A percentile compares a stretch with the other conserved stretches of the same genome.
Conservation (phyloP, 352 stramenopile genomes). For the Thalassiosira ordinaria region DNA sequence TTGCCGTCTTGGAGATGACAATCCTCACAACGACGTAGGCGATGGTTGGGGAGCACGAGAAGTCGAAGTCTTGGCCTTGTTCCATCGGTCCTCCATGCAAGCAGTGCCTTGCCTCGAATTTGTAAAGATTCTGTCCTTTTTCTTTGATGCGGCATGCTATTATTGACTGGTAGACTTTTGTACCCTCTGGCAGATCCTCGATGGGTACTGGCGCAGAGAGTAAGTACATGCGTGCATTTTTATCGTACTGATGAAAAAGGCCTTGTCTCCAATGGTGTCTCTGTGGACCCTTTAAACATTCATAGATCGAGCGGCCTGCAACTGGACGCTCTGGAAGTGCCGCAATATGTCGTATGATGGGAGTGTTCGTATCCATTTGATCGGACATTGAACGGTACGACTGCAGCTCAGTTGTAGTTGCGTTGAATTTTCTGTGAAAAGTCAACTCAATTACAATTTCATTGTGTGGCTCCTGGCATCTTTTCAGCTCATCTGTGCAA, state of each 20-base stretch:
- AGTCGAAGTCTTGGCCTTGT: constrained; percentile 26
- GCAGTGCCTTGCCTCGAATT: constrained; percentile 14
- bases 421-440: constrained; percentile 5
- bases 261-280: constrained; percentile 8
- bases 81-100: constrained; percentile 3
- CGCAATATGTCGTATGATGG: constrained; percentile 10
- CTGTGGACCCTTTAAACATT: constrained; percentile 14
- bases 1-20: too few relatives aligned
- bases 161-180: constrained; percentile 12
- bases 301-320: background rate
- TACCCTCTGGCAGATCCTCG: constrained; percentile 7
- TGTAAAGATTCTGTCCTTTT: constrained; percentile 19
- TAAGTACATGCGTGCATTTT: constrained; percentile 22
- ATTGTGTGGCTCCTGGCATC: background rate
- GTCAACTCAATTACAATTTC: constrained; percentile 4
- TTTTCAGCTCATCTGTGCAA: background rate
- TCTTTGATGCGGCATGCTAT: constrained; percentile 33
- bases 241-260: constrained; percentile 22
- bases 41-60: constrained; percentile 29
- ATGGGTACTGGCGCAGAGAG: constrained; percentile 11
- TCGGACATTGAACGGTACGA: constrained; percentile 10
- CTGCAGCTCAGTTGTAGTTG: background rate
- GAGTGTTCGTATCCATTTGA: background rate
- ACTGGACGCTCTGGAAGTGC: background rate
- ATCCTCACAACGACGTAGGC: too few relatives aligned